Evolutionary conservation across 257 asterid species (phyloP).

Genomic region (Primulina eburnea): DNA sequence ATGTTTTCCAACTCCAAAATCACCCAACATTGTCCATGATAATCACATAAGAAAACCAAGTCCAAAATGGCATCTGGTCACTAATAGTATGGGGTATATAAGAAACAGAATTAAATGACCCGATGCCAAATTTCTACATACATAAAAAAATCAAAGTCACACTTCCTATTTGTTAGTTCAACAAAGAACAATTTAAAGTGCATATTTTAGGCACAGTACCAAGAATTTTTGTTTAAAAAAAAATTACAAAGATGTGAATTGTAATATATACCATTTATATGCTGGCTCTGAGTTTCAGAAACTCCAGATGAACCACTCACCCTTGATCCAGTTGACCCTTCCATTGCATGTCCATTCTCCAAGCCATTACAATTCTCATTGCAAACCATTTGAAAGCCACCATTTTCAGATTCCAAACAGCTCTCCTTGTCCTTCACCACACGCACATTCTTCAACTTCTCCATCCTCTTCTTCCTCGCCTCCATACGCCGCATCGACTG

Average conservation of each 20-base stretch:
- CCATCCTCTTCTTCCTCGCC: constrained; percentile 64
- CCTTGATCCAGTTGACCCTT: constrained; percentile 47
- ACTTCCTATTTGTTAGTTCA: too few relatives aligned
- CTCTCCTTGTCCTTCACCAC: constrained; percentile 38
- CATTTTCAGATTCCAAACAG: constrained; percentile 26
- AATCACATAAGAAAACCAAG: not conserved
- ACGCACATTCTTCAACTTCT: constrained; percentile 53
- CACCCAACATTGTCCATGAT: not conserved
- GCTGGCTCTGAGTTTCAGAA: constrained; percentile 45
- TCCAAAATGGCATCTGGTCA: not conserved
- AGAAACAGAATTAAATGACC: not conserved
- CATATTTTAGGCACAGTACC: not conserved
- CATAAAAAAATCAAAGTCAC: too few relatives aligned
- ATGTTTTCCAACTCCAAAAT: not conserved
- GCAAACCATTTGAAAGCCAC: constrained; percentile 15
- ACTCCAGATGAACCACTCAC: constrained; percentile 57
- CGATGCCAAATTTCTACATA: too few relatives aligned
- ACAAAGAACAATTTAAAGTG: too few relatives aligned
- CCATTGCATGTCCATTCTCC: constrained; percentile 33
- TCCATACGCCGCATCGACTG: constrained; percentile 64
- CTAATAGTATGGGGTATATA: not conserved
- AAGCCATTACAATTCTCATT: constrained; percentile 8
- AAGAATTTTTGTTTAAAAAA: too few relatives aligned
- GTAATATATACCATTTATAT: not conserved
- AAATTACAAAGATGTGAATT: not conserved